Conservation (phyloP, 495 filamentous ascomycete species). For the Friedmanniomyces simplex region DNA sequence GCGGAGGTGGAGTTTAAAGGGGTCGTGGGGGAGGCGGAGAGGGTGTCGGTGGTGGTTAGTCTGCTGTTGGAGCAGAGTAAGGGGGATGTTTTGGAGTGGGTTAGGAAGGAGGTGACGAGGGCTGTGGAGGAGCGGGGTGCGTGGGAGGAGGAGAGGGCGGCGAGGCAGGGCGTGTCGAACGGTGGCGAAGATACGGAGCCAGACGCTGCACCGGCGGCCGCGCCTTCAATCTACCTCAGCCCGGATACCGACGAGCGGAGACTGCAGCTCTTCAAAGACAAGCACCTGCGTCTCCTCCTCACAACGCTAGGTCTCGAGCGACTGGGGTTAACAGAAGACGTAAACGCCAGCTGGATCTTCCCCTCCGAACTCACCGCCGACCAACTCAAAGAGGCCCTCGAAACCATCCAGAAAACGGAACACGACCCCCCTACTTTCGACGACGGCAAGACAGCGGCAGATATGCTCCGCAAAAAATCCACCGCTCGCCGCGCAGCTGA, state of each 20-base stretch:
- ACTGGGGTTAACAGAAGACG: constrained; percentile 57
- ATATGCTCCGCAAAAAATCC: constrained; percentile 64
- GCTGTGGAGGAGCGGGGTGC: constrained; percentile 64
- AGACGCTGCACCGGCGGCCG: constrained; percentile 28
- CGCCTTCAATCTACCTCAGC: constrained; percentile 42
- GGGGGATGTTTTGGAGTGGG: constrained; percentile 65
- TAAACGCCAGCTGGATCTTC: constrained; percentile 68
- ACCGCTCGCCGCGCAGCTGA: constrained; percentile 37
- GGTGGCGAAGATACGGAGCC: too few species aligned
- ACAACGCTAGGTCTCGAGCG: constrained; percentile 60
- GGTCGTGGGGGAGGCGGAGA: constrained; percentile 55
- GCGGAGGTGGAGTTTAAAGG: constrained; percentile 74
- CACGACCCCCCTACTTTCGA: constrained; percentile 62
- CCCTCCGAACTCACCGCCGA: constrained; percentile 53
- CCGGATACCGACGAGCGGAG: constrained; percentile 58
- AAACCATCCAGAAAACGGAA: constrained; percentile 59
- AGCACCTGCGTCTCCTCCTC: constrained; percentile 83
- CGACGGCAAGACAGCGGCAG: constrained; percentile 58
- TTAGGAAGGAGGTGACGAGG: constrained; percentile 55
- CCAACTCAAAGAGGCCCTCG: constrained; percentile 50
- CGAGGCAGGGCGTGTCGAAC: constrained; percentile 26
- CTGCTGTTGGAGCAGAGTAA: constrained; percentile 68
- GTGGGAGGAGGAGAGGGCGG: constrained; percentile 58
- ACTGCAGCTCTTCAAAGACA: constrained; percentile 74
- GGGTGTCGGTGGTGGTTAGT: constrained; percentile 62